These are phyloP conservation scores for Talaromyces sp. DNA, from an alignment of 2,329 filamentous ascomycete genomes.

Conservation along the genomic window DNA sequence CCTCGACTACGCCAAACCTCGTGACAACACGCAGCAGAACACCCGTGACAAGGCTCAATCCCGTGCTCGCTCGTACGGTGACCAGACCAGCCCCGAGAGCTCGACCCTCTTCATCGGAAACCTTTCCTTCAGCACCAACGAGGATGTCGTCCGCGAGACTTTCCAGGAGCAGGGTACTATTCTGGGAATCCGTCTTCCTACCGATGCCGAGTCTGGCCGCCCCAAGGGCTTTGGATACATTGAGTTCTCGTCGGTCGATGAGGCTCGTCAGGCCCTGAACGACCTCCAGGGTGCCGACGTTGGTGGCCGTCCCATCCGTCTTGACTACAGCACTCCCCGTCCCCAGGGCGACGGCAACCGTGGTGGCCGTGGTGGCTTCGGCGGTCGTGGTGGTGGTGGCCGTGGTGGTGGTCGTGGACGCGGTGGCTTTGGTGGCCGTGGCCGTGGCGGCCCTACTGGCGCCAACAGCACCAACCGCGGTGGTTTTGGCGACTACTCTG, in stretches of 20 bases:
- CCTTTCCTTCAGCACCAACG: conserved; percentile 75
- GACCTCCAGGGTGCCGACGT: conserved; percentile 67
- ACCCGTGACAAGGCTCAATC: conserved; percentile 57
- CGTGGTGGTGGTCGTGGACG: conserved; percentile 50
- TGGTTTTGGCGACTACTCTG: conserved; percentile 58
- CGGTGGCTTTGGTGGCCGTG: conserved; percentile 36
- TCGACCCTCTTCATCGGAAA: conserved; percentile 91
- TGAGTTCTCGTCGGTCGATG: conserved; percentile 73
- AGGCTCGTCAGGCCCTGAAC: conserved; percentile 70
- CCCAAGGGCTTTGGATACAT: conserved; percentile 94
- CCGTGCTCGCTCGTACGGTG: conserved; percentile 59
- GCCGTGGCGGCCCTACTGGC: conserved; percentile 38
- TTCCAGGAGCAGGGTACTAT: conserved; percentile 68
- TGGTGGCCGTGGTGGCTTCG: conserved; percentile 42
- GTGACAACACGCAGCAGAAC: conserved; percentile 53
- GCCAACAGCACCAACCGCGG: conserved; percentile 36
- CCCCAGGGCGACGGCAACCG: conserved; percentile 46
- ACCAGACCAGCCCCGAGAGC: conserved; percentile 70
- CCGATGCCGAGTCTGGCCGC: conserved; percentile 74
- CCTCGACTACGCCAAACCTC: conserved; percentile 70
- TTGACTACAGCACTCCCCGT: conserved; percentile 73
- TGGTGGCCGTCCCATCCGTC: conserved; percentile 67
- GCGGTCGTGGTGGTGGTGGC: conserved; percentile 48
- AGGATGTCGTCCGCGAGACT: conserved; percentile 67
- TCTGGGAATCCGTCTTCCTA: conserved; percentile 79